Percentiles rank a stretch among this genome's conserved stretches.
These are phyloP conservation scores for Sabuloglossum arenarium DNA, from an alignment of 495 filamentous ascomycete genomes.

Conservation along the genomic window DNA sequence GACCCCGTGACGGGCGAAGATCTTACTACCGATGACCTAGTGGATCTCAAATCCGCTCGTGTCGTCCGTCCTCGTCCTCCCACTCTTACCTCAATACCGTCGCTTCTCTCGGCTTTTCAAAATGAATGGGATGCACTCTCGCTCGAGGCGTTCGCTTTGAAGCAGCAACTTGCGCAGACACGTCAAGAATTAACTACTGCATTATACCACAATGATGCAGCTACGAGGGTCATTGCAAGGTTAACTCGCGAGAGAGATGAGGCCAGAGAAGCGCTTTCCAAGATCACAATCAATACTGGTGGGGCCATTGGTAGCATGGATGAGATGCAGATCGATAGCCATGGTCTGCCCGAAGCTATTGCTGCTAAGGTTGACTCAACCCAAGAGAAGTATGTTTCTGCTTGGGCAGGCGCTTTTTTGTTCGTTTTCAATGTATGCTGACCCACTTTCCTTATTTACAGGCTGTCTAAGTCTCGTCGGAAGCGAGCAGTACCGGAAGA, in stretches of 20 bases:
- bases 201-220: slow-evolving; percentile 91
- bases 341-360: slow-evolving; percentile 49
- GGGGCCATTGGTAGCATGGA: slow-evolving; percentile 37
- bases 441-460: slow-evolving; percentile 18
- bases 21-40: slow-evolving; percentile 63
- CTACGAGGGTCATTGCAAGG: slow-evolving; percentile 77
- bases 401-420: not conserved
- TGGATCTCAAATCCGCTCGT: slow-evolving; percentile 65
- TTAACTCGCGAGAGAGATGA: slow-evolving; percentile 80
- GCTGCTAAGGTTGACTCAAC: slow-evolving; percentile 54
- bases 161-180: slow-evolving; percentile 72
- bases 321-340: slow-evolving; percentile 75
- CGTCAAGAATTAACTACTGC: slow-evolving; percentile 84
- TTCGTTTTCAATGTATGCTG: not conserved
- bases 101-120: slow-evolving; percentile 90
- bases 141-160: slow-evolving; percentile 71
- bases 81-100: slow-evolving; percentile 87
- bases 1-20: slow-evolving; percentile 87
- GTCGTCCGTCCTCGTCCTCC: slow-evolving; percentile 77
- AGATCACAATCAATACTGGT: slow-evolving; percentile 48
- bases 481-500: slow-evolving; percentile 70
- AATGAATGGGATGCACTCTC: slow-evolving; percentile 95
- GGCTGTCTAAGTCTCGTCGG: slow-evolving; percentile 62
- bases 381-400: slow-evolving; percentile 44
- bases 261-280: slow-evolving; percentile 76